Conservation (phyloP, 345 rosid genomes). For the Rhizophora apiculata region DNA sequence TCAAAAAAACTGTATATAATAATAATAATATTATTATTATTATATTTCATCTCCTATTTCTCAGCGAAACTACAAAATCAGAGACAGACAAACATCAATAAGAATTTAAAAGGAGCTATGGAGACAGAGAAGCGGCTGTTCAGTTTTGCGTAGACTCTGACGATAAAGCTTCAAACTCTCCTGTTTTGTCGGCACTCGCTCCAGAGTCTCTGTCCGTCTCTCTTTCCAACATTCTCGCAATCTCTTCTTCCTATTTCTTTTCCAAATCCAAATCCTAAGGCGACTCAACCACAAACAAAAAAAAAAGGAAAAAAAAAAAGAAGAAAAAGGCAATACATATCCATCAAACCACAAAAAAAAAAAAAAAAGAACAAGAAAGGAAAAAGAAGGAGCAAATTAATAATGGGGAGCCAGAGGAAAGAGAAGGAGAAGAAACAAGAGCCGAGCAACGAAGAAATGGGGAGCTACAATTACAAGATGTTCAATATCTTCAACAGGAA, state of each 20-base stretch:
- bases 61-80: not conserved
- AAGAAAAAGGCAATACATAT: not conserved
- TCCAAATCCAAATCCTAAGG: not conserved
- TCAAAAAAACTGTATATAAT: too few relatives aligned
- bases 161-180: conserved; percentile 52
- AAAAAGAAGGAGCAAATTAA: too few relatives aligned
- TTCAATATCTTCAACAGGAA: conserved; percentile 31
- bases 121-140: not conserved
- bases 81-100: not conserved
- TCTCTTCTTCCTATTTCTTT: not conserved
- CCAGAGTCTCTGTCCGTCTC: not conserved
- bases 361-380: not conserved
- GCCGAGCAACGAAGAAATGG: conserved; percentile 8
- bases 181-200: conserved; percentile 24
- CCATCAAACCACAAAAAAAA: not conserved
- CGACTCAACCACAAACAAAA: not conserved
- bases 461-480: conserved; percentile 33
- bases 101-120: not conserved
- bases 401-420: conserved; percentile 19
- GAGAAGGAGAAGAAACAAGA: conserved; percentile 15
- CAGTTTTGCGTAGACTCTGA: not conserved
- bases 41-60: too few relatives aligned
- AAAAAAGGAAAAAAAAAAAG: not conserved
- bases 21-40: too few relatives aligned
- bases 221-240: not conserved